phyloP scores from a whole-genome alignment of 371 early-diverging fungal genomes.

The Globomyces sp. region DNA sequence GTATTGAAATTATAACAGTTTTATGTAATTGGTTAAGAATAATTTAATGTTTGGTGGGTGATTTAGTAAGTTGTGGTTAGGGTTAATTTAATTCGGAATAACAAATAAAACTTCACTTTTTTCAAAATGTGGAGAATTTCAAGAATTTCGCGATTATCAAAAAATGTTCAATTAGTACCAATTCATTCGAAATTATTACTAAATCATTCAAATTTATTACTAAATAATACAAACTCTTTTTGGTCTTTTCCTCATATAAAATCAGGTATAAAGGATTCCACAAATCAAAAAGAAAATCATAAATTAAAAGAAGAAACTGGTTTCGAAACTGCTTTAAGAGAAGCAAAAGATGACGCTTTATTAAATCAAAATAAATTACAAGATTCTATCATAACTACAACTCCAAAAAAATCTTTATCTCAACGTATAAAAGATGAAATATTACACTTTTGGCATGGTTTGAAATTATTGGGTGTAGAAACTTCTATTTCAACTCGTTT shows the following conservation, averaged over 20 bases:
- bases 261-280: neutral
- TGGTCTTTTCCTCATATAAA: constrained; percentile 4
- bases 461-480: constrained; percentile 88
- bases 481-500: constrained; percentile 81
- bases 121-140: too few relatives aligned
- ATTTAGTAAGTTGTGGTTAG: too few relatives aligned
- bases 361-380: constrained; percentile 12
- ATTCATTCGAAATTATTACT: constrained; percentile 1
- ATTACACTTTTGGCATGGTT: constrained; percentile 93
- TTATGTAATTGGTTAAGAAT: too few relatives aligned
- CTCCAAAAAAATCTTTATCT: constrained; percentile 41
- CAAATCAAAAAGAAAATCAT: neutral
- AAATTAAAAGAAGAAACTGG: constrained; percentile 39
- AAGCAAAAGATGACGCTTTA: constrained; percentile 41
- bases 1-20: too few relatives aligned
- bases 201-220: constrained; percentile 1
- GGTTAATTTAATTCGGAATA: too few relatives aligned
- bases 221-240: neutral
- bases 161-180: constrained; percentile 9
- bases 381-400: constrained; percentile 14
- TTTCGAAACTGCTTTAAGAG: constrained; percentile 46
- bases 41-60: too few relatives aligned
- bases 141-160: neutral
- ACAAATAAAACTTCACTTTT: too few relatives aligned
- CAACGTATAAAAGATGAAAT: constrained; percentile 83